Conservation (phyloP, 345 rosid genomes). For the Sisymbrium altissimum region DNA sequence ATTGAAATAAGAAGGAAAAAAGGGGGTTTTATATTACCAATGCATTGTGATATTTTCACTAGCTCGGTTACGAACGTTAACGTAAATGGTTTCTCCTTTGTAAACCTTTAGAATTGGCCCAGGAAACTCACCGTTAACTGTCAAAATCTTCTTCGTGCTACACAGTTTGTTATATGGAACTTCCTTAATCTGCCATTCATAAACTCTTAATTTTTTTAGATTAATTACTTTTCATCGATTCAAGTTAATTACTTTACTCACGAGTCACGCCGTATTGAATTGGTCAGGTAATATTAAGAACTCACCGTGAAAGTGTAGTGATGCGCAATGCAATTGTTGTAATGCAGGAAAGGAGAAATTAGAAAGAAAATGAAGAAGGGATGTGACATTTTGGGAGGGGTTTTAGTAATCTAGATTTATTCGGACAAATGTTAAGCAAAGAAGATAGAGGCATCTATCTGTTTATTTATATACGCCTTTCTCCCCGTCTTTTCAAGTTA, state of each 20-base stretch:
- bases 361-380: neutral
- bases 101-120: slow-evolving; percentile 40
- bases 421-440: neutral
- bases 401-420: neutral
- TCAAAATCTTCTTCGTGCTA: slow-evolving; percentile 38
- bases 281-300: neutral
- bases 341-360: slow-evolving; percentile 12
- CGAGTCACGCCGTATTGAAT: neutral
- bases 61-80: slow-evolving; percentile 49
- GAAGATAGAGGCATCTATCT: neutral
- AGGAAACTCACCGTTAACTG: slow-evolving; percentile 43
- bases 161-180: slow-evolving; percentile 37
- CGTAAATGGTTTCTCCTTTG: slow-evolving; percentile 39
- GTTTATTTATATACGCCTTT: neutral
- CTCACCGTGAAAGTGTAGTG: slow-evolving; percentile 20
- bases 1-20: neutral
- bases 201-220: neutral
- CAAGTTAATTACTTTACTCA: neutral
- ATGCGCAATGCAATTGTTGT: slow-evolving; percentile 1
- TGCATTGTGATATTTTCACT: slow-evolving; percentile 46
- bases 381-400: slow-evolving; percentile 11
- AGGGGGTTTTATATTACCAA: slow-evolving; percentile 34
- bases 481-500: neutral
- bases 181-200: slow-evolving; percentile 31
- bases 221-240: neutral